These are phyloP conservation scores for Lasiosphaeriaceae sp. DNA, from an alignment of 495 filamentous ascomycete genomes.

Conservation along the genomic window DNA sequence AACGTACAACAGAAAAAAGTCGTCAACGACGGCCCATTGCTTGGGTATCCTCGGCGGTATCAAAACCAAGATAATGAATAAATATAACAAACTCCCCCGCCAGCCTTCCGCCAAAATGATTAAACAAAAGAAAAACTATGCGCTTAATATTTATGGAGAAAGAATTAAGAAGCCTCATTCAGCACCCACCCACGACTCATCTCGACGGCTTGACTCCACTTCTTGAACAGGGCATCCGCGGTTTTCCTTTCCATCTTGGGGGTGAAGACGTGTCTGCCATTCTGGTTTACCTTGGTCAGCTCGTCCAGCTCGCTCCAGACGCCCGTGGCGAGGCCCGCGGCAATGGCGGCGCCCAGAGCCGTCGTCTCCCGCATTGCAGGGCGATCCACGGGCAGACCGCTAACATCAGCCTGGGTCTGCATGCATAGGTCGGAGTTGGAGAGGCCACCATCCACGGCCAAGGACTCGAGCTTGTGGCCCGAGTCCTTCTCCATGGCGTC, in stretches of 20 bases:
- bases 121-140: no score
- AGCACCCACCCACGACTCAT: slow-evolving; percentile 83
- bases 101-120: no score
- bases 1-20: no score
- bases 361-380: slow-evolving; percentile 94
- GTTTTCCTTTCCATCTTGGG: slow-evolving; percentile 59
- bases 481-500: slow-evolving; percentile 94
- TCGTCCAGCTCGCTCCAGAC: slow-evolving; percentile 81
- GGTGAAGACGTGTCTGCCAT: slow-evolving; percentile 68
- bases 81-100: no score
- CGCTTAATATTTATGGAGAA: no score
- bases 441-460: slow-evolving; percentile 93
- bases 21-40: no score
- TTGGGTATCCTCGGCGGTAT: no score
- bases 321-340: slow-evolving; percentile 80
- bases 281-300: slow-evolving; percentile 71
- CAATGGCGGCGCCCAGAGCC: slow-evolving; percentile 88
- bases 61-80: no score
- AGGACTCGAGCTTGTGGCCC: slow-evolving; percentile 65
- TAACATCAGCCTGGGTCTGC: slow-evolving; percentile 94
- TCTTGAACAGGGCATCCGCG: slow-evolving; percentile 65
- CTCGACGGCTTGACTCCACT: slow-evolving; percentile 83
- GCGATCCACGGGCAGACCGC: slow-evolving; percentile 80
- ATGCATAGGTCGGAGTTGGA: slow-evolving; percentile 91
- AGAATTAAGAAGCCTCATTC: neutral